phyloP scores from a whole-genome alignment of 495 filamentous ascomycete genomes.

The Aspergillus ellipticus region DNA sequence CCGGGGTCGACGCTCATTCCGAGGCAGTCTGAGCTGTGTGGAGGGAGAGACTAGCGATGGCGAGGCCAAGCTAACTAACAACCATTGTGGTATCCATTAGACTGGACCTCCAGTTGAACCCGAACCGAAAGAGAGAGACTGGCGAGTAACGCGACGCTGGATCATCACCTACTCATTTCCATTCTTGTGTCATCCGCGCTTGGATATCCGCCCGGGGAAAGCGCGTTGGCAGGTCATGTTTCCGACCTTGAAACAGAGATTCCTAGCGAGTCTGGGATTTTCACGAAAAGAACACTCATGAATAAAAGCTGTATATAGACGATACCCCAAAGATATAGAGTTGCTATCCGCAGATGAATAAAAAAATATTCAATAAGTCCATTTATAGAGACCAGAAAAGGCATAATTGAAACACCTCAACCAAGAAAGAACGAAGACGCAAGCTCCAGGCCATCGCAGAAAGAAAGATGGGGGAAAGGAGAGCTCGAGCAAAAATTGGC shows the following conservation, averaged over 20 bases:
- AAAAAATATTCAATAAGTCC: background rate
- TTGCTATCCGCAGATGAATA: background rate
- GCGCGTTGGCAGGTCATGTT: background rate
- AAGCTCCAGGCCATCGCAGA: background rate
- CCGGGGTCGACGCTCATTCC: slow-evolving; percentile 39
- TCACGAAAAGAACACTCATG: background rate
- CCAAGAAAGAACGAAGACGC: background rate
- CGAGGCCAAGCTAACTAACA: background rate
- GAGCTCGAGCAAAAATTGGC: too few species aligned
- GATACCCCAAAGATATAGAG: background rate
- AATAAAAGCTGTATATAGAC: slow-evolving; percentile 2
- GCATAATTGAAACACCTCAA: too few species aligned
- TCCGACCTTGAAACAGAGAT: background rate
- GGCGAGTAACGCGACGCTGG: background rate
- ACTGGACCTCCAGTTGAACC: too few species aligned
- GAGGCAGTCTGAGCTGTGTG: slow-evolving; percentile 21
- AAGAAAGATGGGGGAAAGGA: background rate
- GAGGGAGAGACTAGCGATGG: slow-evolving; percentile 16
- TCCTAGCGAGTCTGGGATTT: background rate
- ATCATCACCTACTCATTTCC: background rate
- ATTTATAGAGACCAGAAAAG: too few species aligned
- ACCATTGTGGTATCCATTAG: background rate
- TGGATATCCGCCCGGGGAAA: background rate
- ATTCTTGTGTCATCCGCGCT: background rate
- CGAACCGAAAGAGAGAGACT: background rate